Evolutionary conservation across 179 eudicot genomes (phyloP).

Genomic region (Patellifolia procumbens): DNA sequence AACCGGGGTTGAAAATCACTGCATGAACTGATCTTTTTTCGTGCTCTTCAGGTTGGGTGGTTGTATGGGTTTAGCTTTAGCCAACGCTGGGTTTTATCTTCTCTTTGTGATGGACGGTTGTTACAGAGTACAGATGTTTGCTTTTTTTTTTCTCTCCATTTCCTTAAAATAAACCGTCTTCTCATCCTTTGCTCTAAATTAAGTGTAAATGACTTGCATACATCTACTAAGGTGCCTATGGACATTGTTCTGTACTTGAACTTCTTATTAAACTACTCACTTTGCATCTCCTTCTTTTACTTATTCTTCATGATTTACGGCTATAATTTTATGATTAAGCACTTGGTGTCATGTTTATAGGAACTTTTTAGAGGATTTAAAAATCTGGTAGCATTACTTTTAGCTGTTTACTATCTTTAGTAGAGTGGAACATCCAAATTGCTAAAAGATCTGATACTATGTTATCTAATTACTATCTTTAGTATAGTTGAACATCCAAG

Average conservation of each 20-base stretch:
- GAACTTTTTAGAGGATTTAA: constrained; percentile 3
- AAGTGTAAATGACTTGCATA: neutral
- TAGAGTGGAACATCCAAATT: constrained; percentile 25
- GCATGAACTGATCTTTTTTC: neutral
- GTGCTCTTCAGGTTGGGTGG: neutral
- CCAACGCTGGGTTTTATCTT: neutral
- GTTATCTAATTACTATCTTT: constrained; percentile 32
- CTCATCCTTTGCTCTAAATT: neutral
- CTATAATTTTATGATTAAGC: constrained; percentile 2
- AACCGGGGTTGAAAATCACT: neutral
- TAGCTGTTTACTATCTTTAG: constrained; percentile 27
- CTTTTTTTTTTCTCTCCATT: neutral
- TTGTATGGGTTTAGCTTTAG: neutral
- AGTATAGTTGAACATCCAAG: constrained; percentile 24
- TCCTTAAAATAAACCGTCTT: neutral
- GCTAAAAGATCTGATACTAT: constrained; percentile 22
- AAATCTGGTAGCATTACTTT: constrained; percentile 11
- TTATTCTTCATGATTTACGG: constrained; percentile 20
- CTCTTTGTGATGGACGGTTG: no score
- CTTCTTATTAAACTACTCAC: neutral
- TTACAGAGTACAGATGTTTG: no score
- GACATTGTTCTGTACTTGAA: neutral
- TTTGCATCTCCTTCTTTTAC: neutral
- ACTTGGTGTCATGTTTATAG: constrained; percentile 6
- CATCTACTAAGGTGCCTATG: neutral